Percentiles rank a stretch among this genome's conserved stretches.
Conservation (phyloP, 108 stramenopile genomes). For the Licmophora abbreviata region DNA sequence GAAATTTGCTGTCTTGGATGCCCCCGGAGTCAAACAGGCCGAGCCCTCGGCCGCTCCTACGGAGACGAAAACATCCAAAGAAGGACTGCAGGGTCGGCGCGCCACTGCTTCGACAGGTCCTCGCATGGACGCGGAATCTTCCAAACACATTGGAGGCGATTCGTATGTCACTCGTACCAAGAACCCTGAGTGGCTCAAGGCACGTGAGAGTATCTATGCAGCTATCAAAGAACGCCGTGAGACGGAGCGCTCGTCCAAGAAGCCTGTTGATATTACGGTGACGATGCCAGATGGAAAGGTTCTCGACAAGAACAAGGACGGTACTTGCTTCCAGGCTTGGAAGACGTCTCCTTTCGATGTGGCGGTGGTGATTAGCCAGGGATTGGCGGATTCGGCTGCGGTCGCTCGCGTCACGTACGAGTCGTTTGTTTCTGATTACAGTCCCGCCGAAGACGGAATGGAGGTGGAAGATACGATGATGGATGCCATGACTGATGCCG, state of each 20-base stretch:
- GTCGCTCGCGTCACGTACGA: constrained; percentile 89
- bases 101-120: constrained; percentile 75
- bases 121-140: constrained; percentile 51
- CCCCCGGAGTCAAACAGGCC: constrained; percentile 25
- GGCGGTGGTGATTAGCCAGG: constrained; percentile 81
- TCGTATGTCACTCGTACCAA: constrained; percentile 50
- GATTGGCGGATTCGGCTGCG: constrained; percentile 73
- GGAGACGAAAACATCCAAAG: constrained; percentile 4
- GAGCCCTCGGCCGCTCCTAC: not conserved
- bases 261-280: constrained; percentile 75
- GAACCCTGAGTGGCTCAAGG: constrained; percentile 64
- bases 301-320: constrained; percentile 41
- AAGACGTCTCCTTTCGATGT: constrained; percentile 90
- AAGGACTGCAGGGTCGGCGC: constrained; percentile 63
- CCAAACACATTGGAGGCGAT: constrained; percentile 61
- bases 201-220: constrained; percentile 51
- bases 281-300: constrained; percentile 94
- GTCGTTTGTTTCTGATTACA: constrained; percentile 67
- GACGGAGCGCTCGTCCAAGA: constrained; percentile 54
- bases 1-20: constrained; percentile 29
- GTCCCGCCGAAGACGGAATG: constrained; percentile 72
- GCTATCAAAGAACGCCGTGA: constrained; percentile 45
- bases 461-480: constrained; percentile 58
- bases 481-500: constrained; percentile 67
- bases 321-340: constrained; percentile 31